Percentiles rank a stretch among this genome's conserved stretches.
Conservation (phyloP, 1,284 basidiomycete species). For the Tilletia walkeri region DNA sequence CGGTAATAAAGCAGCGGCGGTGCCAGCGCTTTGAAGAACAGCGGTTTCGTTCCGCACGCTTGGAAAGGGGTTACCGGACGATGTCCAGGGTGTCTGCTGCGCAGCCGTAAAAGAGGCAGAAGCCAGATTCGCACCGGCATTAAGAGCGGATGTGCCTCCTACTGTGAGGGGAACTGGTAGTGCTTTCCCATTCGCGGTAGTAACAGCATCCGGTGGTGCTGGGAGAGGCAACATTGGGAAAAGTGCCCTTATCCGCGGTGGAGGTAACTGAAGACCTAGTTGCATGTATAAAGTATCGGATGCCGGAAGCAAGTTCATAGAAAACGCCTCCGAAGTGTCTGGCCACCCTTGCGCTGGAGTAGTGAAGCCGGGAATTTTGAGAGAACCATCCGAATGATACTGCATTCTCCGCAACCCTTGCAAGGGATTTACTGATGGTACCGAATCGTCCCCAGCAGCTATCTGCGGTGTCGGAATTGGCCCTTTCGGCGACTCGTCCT, state of each 20-base stretch:
- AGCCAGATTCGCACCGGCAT: not conserved
- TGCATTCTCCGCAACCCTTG: not conserved
- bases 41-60: not conserved
- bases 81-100: slow-evolving; percentile 9
- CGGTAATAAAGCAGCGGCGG: not conserved
- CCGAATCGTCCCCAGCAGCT: not conserved
- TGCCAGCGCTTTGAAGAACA: not conserved
- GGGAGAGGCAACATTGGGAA: slow-evolving; percentile 8
- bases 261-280: not conserved
- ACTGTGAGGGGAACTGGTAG: slow-evolving; percentile 11
- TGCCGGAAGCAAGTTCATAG: not conserved
- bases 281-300: not conserved
- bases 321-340: slow-evolving; percentile 1
- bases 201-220: slow-evolving; percentile 5
- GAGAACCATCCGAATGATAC: slow-evolving; percentile 5
- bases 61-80: slow-evolving; percentile 7
- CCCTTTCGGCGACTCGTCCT: not conserved
- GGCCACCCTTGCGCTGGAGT: slow-evolving; percentile 9
- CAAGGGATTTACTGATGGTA: not conserved
- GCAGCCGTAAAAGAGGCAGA: slow-evolving; percentile 5
- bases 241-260: slow-evolving; percentile 1
- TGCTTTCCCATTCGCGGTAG: not conserved
- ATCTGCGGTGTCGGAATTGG: not conserved
- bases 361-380: slow-evolving; percentile 9
- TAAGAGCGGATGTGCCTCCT: slow-evolving; percentile 2